A percentile compares a stretch with the other conserved stretches of the same genome.
Conservation (phyloP, 176 grass and related monocot species). For the Oryza officinalis region DNA sequence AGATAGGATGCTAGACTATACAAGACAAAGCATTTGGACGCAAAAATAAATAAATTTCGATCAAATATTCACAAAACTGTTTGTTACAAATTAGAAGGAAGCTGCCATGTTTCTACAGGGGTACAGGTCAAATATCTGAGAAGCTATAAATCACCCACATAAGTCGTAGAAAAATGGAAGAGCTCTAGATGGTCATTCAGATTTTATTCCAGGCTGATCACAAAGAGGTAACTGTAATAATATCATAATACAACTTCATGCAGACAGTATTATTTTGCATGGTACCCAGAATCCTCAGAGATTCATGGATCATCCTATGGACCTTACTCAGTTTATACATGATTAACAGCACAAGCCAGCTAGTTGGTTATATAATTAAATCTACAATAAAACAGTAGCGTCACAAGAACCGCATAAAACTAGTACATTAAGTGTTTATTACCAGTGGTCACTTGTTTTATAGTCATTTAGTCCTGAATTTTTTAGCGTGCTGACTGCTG, state of each 20-base stretch:
- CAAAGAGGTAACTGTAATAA: not conserved
- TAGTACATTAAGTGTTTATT: not conserved
- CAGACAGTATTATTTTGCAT: not conserved
- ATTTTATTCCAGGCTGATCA: not conserved
- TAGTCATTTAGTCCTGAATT: not conserved
- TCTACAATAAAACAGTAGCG: not conserved
- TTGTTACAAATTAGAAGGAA: not conserved
- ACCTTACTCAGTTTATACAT: not conserved
- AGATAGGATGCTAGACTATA: constrained; percentile 15
- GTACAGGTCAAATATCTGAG: not conserved
- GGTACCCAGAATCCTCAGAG: not conserved
- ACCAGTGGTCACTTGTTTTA: not conserved
- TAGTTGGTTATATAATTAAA: not conserved
- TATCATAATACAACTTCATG: not conserved
- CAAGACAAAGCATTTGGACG: not conserved
- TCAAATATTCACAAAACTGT: not conserved
- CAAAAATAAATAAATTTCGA: not conserved
- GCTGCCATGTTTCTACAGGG: not conserved
- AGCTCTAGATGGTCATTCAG: not conserved
- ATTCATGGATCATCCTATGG: not conserved
- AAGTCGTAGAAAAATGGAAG: not conserved
- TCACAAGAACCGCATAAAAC: not conserved
- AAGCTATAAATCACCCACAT: not conserved
- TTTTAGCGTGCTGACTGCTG: not conserved
- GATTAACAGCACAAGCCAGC: not conserved